Base-by-base conservation (phyloP, 2,329 filamentous ascomycete genomes). In the Microdochium paspali region DNA sequence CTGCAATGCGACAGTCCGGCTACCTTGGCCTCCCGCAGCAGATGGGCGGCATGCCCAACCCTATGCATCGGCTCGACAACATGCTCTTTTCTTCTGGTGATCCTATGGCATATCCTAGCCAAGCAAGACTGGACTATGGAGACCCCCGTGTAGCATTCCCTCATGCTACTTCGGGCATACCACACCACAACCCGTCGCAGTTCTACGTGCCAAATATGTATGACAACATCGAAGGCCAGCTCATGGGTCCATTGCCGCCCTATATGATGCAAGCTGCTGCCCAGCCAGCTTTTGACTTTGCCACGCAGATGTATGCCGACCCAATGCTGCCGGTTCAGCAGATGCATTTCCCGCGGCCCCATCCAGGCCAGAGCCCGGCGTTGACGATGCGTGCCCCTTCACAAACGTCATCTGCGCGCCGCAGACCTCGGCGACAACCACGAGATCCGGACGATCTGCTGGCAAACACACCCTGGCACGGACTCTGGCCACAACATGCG, bases 41-140 rank as follows among this genome's bases (percentile, higher is more conserved):
- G 18, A 46, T 28, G 46, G 24, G 31, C 28, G 59, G 58, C 46
- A 61, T 56, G 26, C 60, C 65, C 44, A 77, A 70, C 55, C 67
- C 69, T 4, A 69, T 90, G 15, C 78, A 85, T 53, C 85, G 87
- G 59, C 74, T 90, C 6, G 84, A 84, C 49, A 80, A 82, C 3
- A 80, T 90, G 67, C 90, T 91, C 84, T 91, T 91, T 58, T 83
- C 85, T 1, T 84, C 85, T 0, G 76, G 79, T 28, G 86, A 91
- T 56, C 85, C 87, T 0, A 85, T 91, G 52, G 84, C 83, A 0
- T 93, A 91, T 57, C 86, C 85, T 0, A 88, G 84, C 57, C 85
- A 88, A 53, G 82, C 85, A 0, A 79, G 85, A 69, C 82, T 84
- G 68, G 72, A 79, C 54, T 69, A 78, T 35, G 72, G 72, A 59